Base-by-base conservation (phyloP, 192 early-diverging fungal species). In the Paraglomus brasilianum region DNA sequence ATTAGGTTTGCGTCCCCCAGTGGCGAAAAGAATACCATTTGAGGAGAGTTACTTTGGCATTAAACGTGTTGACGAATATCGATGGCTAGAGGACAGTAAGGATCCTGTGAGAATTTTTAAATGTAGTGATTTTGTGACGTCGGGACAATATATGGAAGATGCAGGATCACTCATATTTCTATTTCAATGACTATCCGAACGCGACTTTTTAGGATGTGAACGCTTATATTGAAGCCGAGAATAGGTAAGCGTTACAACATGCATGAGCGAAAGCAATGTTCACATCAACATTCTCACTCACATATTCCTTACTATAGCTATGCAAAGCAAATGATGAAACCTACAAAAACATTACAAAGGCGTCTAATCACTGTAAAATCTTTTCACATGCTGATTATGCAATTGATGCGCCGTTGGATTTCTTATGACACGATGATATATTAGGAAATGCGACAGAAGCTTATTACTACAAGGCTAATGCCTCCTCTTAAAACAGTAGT, bases 381-480 rank as follows among this genome's bases (percentile, higher is more conserved):
- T 42, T 40, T 46, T 30, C 14, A 22, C 40, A 66, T 44, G 7
- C 24, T 5, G 14, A 5, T 13, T 39, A 7, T 21, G 41, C 17
- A 9, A 0, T 30, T 44, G 44, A 44, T 10, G 15, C 13, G 17
- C 14, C 13, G 15, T 24, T 22, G 4, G 24, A 17, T 24, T n/a
- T 15, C 24, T 44, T 4, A 30, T 13, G n/a, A 2, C 22, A 21
- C 44, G 21, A 21, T 1, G 30, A 10, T 59, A 10, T 21, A 46
- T 68, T 42, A 84, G 81, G 84, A 85, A 66, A 83, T 85, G 82
- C 78, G 77, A 55, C 77, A 81, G 46, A 74, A 74, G 24, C 59
- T 85, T 13, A 45, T 74, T 45, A 85, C 77, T 13, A 70, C 63
- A 46, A 77, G 58, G 15, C 48, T 73, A 14, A 59, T 78, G 17